Percentiles rank a stretch among this genome's conserved stretches.
These are phyloP conservation scores for Phytophthora capsici DNA, from an alignment of 352 stramenopile genomes.

Conservation along the genomic window DNA sequence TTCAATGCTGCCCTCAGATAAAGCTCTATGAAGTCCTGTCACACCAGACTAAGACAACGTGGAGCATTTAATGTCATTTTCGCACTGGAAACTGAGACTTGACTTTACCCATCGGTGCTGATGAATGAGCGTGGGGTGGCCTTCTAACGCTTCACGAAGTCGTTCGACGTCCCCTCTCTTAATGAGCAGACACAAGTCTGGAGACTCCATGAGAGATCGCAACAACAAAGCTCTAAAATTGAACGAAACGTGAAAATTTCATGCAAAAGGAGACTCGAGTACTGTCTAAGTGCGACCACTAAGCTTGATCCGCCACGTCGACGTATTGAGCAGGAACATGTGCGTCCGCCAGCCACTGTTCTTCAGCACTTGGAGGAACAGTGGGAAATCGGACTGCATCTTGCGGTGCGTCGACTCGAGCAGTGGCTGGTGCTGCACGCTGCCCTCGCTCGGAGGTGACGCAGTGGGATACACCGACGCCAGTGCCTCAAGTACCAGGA, in stretches of 20 bases:
- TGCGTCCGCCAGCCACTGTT: slow-evolving; percentile 72
- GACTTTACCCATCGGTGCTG: slow-evolving; percentile 73
- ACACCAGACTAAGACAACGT: slow-evolving; percentile 59
- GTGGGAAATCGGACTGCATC: slow-evolving; percentile 64
- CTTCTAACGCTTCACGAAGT: slow-evolving; percentile 42
- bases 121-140: slow-evolving; percentile 41
- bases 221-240: not conserved
- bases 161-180: slow-evolving; percentile 42
- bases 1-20: slow-evolving; percentile 44
- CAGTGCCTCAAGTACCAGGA: slow-evolving; percentile 59
- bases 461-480: slow-evolving; percentile 15
- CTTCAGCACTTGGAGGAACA: slow-evolving; percentile 70
- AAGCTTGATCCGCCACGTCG: slow-evolving; percentile 72
- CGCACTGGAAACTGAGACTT: not conserved
- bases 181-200: slow-evolving; percentile 69
- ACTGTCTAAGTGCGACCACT: slow-evolving; percentile 41
- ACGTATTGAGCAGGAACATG: slow-evolving; percentile 76
- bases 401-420: slow-evolving; percentile 55
- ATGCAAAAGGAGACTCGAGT: not conserved
- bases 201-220: slow-evolving; percentile 7
- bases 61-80: not conserved
- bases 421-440: slow-evolving; percentile 33
- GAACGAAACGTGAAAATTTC: slow-evolving; percentile 8
- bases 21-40: slow-evolving; percentile 69
- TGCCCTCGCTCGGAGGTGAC: slow-evolving; percentile 19